These are phyloP conservation scores for Yamadazyma takamatsuzukensis DNA, from an alignment of 805 yeast species.

Conservation along the genomic window DNA sequence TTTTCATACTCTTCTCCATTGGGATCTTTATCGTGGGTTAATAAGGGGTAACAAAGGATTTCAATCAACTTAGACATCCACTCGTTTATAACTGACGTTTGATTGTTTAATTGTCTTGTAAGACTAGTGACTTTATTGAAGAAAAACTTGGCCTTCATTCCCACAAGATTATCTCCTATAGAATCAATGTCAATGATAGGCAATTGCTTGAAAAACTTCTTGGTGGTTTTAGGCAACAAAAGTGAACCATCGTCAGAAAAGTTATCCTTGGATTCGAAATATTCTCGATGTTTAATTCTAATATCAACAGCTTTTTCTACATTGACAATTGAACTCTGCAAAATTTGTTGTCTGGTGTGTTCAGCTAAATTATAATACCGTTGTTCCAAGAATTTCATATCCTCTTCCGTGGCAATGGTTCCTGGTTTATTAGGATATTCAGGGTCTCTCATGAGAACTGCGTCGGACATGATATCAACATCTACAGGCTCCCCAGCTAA, in stretches of 20 bases:
- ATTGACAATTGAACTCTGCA: conserved; percentile 25
- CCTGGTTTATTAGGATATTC: conserved; percentile 1
- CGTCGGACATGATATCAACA: background rate
- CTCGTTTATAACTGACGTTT: conserved; percentile 46
- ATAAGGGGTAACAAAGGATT: conserved; percentile 48
- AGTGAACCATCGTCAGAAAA: conserved; percentile 28
- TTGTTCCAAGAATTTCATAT: conserved; percentile 23
- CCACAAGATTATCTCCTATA: conserved; percentile 14
- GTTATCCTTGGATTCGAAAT: conserved; percentile 6
- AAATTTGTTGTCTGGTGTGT: conserved; percentile 26
- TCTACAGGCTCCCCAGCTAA: conserved; percentile 11
- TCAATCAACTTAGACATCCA: conserved; percentile 46
- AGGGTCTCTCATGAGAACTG: background rate
- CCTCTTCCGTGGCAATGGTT: conserved; percentile 6
- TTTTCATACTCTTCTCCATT: conserved; percentile 77
- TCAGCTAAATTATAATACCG: conserved; percentile 35
- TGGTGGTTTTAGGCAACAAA: conserved; percentile 31
- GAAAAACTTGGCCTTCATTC: conserved; percentile 18
- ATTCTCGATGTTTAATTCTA: conserved; percentile 21
- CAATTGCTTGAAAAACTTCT: conserved; percentile 24
- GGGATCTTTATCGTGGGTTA: conserved; percentile 44
- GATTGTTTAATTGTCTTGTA: conserved; percentile 43
- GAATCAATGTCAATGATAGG: conserved; percentile 23
- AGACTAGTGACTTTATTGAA: conserved; percentile 18
- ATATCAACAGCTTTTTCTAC: conserved; percentile 23